Conservation (phyloP, 805 yeast species). For the Hanseniaspora meyeri region DNA sequence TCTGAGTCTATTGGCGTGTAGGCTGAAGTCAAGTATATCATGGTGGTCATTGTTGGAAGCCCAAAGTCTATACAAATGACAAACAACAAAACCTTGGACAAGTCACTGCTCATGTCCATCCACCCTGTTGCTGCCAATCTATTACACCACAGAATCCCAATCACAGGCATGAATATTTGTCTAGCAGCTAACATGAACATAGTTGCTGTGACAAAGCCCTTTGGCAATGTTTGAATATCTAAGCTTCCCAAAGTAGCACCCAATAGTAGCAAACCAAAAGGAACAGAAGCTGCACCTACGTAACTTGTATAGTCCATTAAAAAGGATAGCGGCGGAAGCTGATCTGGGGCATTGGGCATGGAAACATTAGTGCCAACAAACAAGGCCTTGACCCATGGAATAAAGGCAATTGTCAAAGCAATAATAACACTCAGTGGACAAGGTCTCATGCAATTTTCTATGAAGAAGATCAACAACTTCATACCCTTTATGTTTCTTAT, state of each 20-base stretch:
- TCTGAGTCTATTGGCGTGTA: constrained; percentile 52
- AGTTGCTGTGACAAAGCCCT: constrained; percentile 59
- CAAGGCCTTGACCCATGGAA: constrained; percentile 76
- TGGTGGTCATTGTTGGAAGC: constrained; percentile 79
- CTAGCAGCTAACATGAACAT: constrained; percentile 44
- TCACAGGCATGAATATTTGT: constrained; percentile 62
- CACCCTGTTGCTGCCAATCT: constrained; percentile 57
- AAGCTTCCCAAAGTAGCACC: constrained; percentile 86
- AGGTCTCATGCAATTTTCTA: constrained; percentile 56
- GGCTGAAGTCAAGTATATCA: constrained; percentile 78
- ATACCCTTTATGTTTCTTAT: constrained; percentile 24
- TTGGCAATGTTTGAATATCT: constrained; percentile 45
- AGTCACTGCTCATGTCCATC: constrained; percentile 37
- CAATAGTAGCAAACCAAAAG: constrained; percentile 67
- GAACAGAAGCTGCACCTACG: constrained; percentile 81
- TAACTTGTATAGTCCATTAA: constrained; percentile 70
- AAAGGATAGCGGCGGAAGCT: constrained; percentile 72
- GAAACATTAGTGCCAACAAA: constrained; percentile 41
- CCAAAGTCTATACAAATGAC: constrained; percentile 67
- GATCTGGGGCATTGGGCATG: constrained; percentile 73
- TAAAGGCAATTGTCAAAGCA: constrained; percentile 59
- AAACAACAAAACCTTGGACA: constrained; percentile 44
- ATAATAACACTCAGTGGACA: constrained; percentile 56
- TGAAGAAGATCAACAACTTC: constrained; percentile 25
- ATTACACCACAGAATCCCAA: constrained; percentile 57